Percentiles rank a stretch among this genome's conserved stretches.
phyloP scores from a whole-genome alignment of 2,329 filamentous ascomycete genomes.

The Botrytis galanthina region DNA sequence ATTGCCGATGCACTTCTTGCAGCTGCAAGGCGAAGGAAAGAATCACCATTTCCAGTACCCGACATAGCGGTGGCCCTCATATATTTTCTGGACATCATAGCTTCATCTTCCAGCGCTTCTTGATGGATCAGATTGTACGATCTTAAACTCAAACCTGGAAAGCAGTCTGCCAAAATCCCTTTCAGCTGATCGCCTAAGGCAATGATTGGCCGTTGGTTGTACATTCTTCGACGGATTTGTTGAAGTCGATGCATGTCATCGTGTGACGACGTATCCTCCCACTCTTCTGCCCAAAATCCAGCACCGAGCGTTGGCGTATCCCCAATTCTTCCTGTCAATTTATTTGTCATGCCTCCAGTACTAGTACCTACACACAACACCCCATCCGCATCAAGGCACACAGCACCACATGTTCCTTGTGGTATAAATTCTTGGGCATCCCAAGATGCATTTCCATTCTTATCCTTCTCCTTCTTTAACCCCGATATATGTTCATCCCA shows the following conservation, averaged over 20 bases:
- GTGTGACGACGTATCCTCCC: constrained; percentile 48
- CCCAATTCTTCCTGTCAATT: constrained; percentile 78
- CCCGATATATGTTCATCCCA: constrained; percentile 76
- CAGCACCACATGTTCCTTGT: constrained; percentile 81
- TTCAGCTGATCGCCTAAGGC: constrained; percentile 46
- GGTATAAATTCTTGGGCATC: constrained; percentile 66
- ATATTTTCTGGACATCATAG: constrained; percentile 24
- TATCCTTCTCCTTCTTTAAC: constrained; percentile 47
- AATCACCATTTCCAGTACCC: constrained; percentile 85
- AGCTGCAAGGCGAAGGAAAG: constrained; percentile 72
- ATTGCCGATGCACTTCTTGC: constrained; percentile 71
- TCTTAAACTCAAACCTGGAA: constrained; percentile 46
- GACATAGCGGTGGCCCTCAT: constrained; percentile 56
- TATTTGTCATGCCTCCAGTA: constrained; percentile 83
- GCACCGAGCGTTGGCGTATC: constrained; percentile 83
- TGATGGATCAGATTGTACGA: constrained; percentile 33
- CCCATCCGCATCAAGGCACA: constrained; percentile 74
- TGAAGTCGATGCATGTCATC: constrained; percentile 40
- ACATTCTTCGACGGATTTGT: constrained; percentile 26
- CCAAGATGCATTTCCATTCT: constrained; percentile 51
- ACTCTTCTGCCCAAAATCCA: constrained; percentile 89
- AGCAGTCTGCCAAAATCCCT: constrained; percentile 56
- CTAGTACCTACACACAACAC: constrained; percentile 67
- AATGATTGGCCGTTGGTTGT: constrained; percentile 38
- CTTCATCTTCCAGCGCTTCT: constrained; percentile 30